phyloP scores from a whole-genome alignment of 2,329 filamentous ascomycete species.

The Neobulgaria alba region DNA sequence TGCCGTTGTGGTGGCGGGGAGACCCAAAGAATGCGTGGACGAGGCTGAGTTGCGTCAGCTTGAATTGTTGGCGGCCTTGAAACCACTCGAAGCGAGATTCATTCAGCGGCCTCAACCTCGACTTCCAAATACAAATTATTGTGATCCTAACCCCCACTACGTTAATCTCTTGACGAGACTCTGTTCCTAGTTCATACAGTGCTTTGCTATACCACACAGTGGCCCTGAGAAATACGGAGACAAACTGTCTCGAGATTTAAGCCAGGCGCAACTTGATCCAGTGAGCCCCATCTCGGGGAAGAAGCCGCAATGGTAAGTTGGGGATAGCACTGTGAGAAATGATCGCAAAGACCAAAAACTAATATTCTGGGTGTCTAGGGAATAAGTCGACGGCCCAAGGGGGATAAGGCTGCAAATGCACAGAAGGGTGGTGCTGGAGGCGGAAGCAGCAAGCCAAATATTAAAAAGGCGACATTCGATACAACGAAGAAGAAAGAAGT shows the following conservation, averaged over 20 bases:
- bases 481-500: conserved; percentile 98
- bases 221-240: background rate
- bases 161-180: conserved; percentile 8
- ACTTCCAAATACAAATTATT: conserved; percentile 3
- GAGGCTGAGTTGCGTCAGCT: background rate
- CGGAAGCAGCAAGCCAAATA: conserved; percentile 43
- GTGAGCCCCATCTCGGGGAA: conserved; percentile 6
- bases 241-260: background rate
- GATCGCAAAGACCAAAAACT: background rate
- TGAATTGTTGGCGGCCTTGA: conserved; percentile 2
- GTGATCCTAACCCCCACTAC: conserved; percentile 1
- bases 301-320: conserved; percentile 23
- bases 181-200: background rate
- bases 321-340: background rate
- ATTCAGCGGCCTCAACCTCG: background rate
- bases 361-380: conserved; percentile 20
- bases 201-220: background rate
- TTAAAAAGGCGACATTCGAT: conserved; percentile 94
- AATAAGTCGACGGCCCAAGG: conserved; percentile 29
- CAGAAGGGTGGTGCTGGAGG: conserved; percentile 17
- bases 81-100: conserved; percentile 7
- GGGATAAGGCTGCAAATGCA: conserved; percentile 25
- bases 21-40: too few species aligned
- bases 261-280: conserved; percentile 16
- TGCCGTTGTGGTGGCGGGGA: too few species aligned